Evolutionary conservation across 306 rosid genomes (phyloP).

Genomic region (Mimosa bimucronata): DNA sequence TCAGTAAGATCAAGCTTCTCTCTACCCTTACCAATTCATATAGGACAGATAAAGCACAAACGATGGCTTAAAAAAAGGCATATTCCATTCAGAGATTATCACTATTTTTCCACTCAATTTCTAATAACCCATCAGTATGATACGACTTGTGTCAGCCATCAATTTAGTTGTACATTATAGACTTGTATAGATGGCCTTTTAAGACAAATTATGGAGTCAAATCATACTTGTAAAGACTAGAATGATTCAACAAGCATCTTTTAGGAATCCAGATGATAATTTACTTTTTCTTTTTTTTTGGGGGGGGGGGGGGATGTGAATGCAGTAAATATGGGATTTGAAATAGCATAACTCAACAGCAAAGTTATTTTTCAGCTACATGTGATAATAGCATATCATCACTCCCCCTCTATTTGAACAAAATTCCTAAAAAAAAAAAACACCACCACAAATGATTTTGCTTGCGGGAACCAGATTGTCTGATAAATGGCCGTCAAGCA

Average conservation of each 20-base stretch:
- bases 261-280: neutral
- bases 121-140: neutral
- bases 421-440: conserved; percentile 35
- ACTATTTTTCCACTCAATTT: no score
- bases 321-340: conserved; percentile 19
- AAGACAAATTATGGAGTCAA: neutral
- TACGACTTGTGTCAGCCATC: neutral
- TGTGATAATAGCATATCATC: conserved; percentile 14
- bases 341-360: neutral
- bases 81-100: no score
- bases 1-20: neutral
- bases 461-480: conserved; percentile 32
- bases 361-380: conserved; percentile 24
- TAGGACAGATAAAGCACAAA: neutral
- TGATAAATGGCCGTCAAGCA: conserved; percentile 58
- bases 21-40: neutral
- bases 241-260: neutral
- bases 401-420: conserved; percentile 22
- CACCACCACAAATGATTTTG: conserved; percentile 29
- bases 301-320: neutral
- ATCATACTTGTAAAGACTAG: neutral
- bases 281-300: no score
- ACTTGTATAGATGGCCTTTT: neutral
- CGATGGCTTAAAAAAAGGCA: neutral
- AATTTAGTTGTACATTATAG: neutral